phyloP scores from a whole-genome alignment of 2,329 filamentous ascomycete genomes.

The Verticillium dahliae region DNA sequence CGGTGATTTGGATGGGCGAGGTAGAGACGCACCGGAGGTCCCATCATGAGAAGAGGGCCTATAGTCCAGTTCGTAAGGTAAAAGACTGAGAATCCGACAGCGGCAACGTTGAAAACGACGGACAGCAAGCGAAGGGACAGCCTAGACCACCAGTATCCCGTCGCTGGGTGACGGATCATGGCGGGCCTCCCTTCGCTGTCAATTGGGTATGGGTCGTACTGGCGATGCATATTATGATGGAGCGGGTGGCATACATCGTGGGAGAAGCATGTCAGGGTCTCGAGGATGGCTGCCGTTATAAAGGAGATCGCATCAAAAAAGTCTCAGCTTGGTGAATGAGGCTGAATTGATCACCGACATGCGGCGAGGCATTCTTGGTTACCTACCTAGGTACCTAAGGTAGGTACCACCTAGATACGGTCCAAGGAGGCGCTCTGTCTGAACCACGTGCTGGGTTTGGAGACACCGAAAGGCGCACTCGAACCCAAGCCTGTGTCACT shows the following conservation, averaged over 20 bases:
- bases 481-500: too few relatives aligned
- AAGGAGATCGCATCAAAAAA: background rate
- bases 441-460: background rate
- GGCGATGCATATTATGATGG: background rate
- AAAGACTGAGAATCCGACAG: conserved; percentile 5
- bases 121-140: conserved; percentile 5
- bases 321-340: background rate
- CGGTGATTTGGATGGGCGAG: background rate
- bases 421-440: background rate
- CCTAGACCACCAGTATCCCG: conserved; percentile 5
- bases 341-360: background rate
- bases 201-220: background rate
- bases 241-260: too few relatives aligned
- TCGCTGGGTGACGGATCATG: background rate
- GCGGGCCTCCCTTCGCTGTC: background rate
- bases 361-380: too few relatives aligned
- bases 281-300: background rate
- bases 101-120: background rate
- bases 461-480: background rate
- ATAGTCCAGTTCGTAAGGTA: conserved; percentile 8
- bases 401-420: background rate
- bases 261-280: background rate
- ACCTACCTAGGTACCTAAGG: too few relatives aligned
- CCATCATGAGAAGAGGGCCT: conserved; percentile 10
- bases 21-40: conserved; percentile 7